Evolutionary conservation across 129 eudicot species (phyloP).

Genomic region (Artemisia argyi): DNA sequence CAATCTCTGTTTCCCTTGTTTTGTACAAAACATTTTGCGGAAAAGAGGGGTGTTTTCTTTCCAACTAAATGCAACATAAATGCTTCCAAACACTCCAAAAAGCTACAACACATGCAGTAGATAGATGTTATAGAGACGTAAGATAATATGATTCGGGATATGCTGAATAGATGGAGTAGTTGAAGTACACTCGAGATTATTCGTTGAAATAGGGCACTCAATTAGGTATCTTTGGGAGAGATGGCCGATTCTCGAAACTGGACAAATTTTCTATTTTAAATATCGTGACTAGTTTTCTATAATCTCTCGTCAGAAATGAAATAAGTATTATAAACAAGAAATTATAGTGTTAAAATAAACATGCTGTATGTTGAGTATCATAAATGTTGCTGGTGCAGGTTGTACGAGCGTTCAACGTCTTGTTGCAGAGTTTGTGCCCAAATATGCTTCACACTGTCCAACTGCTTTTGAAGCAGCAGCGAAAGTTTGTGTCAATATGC

Average conservation of each 20-base stretch:
- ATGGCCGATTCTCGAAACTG: neutral
- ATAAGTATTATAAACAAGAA: neutral
- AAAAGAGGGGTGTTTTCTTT: no score
- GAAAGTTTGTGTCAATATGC: constrained; percentile 74
- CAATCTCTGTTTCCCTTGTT: no score
- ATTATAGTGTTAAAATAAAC: neutral
- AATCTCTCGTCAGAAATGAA: neutral
- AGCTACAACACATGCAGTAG: no score
- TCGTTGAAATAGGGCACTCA: neutral
- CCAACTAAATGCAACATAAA: no score
- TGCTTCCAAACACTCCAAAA: no score
- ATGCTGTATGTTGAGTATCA: constrained; percentile 6
- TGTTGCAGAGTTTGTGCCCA: constrained; percentile 74
- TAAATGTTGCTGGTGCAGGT: constrained; percentile 54
- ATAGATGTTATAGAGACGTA: neutral
- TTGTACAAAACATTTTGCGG: no score
- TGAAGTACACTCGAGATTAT: neutral
- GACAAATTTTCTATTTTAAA: neutral
- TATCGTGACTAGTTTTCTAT: neutral
- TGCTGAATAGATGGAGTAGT: neutral
- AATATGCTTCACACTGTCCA: constrained; percentile 80
- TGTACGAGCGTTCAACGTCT: constrained; percentile 75
- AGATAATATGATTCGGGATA: neutral
- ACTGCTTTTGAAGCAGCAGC: constrained; percentile 93
- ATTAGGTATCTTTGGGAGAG: neutral